Evolutionary conservation across 2,329 filamentous ascomycete species (phyloP).

Genomic region (Colletotrichum australisinense): DNA sequence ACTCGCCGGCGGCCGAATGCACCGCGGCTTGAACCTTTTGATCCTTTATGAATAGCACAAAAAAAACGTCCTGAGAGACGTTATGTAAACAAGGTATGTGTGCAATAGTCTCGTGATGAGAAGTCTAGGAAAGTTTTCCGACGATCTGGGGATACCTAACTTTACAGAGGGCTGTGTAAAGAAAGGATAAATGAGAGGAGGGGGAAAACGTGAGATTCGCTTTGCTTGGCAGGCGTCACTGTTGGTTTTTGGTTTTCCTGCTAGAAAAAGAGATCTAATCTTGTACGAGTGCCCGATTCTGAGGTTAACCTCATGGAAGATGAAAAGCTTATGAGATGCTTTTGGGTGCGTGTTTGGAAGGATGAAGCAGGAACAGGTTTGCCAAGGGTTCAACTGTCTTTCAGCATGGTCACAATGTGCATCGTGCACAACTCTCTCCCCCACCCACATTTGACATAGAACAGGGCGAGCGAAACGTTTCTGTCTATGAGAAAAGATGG

Average conservation of each 20-base stretch:
- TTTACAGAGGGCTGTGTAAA: background rate
- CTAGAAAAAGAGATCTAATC: too few species aligned
- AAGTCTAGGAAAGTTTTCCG: background rate
- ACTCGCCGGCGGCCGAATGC: background rate
- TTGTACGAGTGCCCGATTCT: too few species aligned
- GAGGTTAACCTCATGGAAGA: background rate
- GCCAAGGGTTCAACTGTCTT: background rate
- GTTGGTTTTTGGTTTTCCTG: too few species aligned
- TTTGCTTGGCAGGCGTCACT: conserved; percentile 20
- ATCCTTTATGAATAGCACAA: background rate
- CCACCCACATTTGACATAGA: background rate
- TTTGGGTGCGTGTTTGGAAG: background rate
- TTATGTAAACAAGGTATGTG: too few species aligned
- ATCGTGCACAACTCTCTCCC: background rate
- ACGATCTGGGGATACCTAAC: background rate
- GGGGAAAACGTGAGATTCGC: background rate
- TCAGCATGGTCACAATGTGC: background rate
- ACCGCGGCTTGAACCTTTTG: background rate
- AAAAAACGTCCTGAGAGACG: too few species aligned
- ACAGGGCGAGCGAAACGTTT: background rate
- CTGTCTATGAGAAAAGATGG: background rate
- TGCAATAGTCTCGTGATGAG: background rate
- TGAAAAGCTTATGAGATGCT: background rate
- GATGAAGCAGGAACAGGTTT: background rate
- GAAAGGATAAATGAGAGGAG: background rate